phyloP scores from a whole-genome alignment of 495 filamentous ascomycete genomes.

The Trichoderma asperelloides region DNA sequence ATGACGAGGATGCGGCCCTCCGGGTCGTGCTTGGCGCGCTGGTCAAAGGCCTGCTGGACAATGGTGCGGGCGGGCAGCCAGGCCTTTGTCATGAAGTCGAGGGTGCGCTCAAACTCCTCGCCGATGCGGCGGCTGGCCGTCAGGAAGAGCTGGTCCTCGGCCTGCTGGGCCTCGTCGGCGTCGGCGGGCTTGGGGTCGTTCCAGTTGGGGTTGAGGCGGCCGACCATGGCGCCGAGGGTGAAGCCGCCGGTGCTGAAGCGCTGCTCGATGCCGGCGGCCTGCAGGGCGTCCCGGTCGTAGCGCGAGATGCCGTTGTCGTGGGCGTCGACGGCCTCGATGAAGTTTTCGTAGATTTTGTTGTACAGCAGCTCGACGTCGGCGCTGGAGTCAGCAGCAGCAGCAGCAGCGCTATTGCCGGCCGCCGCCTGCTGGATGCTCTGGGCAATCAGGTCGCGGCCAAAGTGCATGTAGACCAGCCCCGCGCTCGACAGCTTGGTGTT shows the following conservation, averaged over 20 bases:
- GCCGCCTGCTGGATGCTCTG: neutral
- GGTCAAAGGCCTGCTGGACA: conserved; percentile 61
- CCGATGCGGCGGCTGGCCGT: conserved; percentile 73
- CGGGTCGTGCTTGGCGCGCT: conserved; percentile 55
- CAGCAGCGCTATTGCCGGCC: neutral
- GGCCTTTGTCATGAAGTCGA: conserved; percentile 58
- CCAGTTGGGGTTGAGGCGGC: conserved; percentile 69
- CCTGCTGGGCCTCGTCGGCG: conserved; percentile 53
- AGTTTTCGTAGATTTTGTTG: conserved; percentile 83
- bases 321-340: conserved; percentile 92
- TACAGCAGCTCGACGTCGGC: conserved; percentile 65
- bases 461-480: conserved; percentile 92
- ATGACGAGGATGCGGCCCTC: conserved; percentile 75
- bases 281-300: conserved; percentile 60
- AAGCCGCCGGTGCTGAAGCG: conserved; percentile 74
- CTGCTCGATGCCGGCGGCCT: conserved; percentile 60
- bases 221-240: conserved; percentile 73
- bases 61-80: conserved; percentile 85
- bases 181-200: conserved; percentile 41
- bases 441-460: conserved; percentile 73
- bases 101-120: conserved; percentile 68
- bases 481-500: conserved; percentile 86
- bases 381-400: conserved; percentile 9
- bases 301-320: conserved; percentile 89
- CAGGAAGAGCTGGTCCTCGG: conserved; percentile 73